Evolutionary conservation across 148 eudicot genomes (phyloP).

Genomic region (Fagopyrum esculentum): DNA sequence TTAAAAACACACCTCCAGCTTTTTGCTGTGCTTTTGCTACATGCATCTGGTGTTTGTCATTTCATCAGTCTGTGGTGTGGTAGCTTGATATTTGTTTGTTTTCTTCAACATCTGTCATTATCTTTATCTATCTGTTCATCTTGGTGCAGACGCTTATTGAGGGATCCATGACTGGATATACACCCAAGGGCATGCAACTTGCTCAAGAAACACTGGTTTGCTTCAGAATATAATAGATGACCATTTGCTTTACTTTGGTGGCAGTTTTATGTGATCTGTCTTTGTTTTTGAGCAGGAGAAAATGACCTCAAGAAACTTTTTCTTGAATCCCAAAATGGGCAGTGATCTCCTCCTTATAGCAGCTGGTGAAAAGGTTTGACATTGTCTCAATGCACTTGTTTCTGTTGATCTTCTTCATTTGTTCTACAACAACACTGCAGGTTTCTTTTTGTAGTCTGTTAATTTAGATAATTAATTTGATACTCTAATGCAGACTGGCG

Average conservation of each 20-base stretch:
- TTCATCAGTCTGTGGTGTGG: background rate
- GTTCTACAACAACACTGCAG: background rate
- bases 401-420: conserved; percentile 1
- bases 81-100: background rate
- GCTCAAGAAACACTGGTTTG: conserved; percentile 72
- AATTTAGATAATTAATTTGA: background rate
- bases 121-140: background rate
- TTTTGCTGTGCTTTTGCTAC: background rate
- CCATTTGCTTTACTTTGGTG: background rate
- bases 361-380: conserved; percentile 72
- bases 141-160: conserved; percentile 60
- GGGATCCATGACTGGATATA: conserved; percentile 85
- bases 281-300: conserved; percentile 36
- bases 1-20: background rate
- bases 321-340: conserved; percentile 39
- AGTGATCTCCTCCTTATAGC: conserved; percentile 77
- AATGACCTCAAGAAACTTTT: conserved; percentile 40
- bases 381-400: background rate
- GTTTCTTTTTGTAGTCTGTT: background rate
- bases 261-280: conserved; percentile 3
- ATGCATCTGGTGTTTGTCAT: background rate
- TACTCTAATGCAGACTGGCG: conserved; percentile 50
- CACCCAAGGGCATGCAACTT: conserved; percentile 77
- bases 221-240: background rate
- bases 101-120: background rate